Conservation (phyloP, 176 grass and related monocot genomes). For the Pontederia crassipes region DNA sequence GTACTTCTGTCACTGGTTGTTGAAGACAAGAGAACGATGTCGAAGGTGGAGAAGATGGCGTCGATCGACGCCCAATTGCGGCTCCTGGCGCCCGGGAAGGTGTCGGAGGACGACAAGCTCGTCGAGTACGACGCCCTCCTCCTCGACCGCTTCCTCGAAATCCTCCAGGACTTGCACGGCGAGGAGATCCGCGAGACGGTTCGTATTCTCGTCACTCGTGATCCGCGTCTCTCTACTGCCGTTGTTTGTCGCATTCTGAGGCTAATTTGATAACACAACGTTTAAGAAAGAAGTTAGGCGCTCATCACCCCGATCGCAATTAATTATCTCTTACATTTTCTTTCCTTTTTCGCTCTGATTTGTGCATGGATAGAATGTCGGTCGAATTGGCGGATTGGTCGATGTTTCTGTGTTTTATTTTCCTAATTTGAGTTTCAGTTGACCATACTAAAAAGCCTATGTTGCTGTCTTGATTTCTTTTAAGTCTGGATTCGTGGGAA, state of each 20-base stretch:
- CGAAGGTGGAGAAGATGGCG: slow-evolving; percentile 5
- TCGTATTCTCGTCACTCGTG: not conserved
- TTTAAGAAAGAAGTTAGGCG: too few relatives aligned
- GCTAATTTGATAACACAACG: too few relatives aligned
- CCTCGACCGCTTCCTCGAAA: slow-evolving; percentile 15
- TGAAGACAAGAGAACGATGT: not conserved
- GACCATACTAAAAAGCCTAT: too few relatives aligned
- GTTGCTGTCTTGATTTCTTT: too few relatives aligned
- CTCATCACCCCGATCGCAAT: too few relatives aligned
- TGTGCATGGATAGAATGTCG: too few relatives aligned
- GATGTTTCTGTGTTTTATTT: too few relatives aligned
- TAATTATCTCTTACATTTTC: too few relatives aligned
- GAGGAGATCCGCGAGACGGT: slow-evolving; percentile 8
- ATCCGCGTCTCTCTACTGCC: not conserved
- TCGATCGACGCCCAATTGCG: slow-evolving; percentile 13
- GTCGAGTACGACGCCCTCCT: slow-evolving; percentile 16
- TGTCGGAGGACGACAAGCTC: slow-evolving; percentile 14
- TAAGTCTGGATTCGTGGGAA: too few relatives aligned
- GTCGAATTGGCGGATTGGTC: too few relatives aligned
- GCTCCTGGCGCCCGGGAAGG: slow-evolving; percentile 5
- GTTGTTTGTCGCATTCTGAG: not conserved
- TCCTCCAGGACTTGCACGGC: slow-evolving; percentile 16
- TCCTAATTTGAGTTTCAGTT: too few relatives aligned
- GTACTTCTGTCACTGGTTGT: not conserved
- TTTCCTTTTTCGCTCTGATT: too few relatives aligned